phyloP scores from a whole-genome alignment of 306 rosid genomes.

The Acmispon strigosus region DNA sequence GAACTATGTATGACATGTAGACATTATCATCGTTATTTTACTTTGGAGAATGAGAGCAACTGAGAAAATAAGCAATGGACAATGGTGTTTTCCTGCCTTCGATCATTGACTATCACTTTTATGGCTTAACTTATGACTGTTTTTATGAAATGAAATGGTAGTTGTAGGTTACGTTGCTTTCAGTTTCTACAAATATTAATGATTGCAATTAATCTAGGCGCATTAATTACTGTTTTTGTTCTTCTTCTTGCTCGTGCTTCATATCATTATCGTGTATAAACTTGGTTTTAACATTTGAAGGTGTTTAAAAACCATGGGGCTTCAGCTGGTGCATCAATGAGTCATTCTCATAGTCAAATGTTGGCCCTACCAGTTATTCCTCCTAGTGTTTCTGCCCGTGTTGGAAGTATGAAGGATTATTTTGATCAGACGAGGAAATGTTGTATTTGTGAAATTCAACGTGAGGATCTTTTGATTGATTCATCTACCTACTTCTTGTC shows the following conservation, averaged over 20 bases:
- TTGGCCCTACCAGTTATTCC: conserved; percentile 75
- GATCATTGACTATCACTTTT: neutral
- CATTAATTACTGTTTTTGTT: neutral
- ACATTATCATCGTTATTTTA: neutral
- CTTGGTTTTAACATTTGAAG: conserved; percentile 27
- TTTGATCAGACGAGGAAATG: conserved; percentile 56
- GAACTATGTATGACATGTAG: too few species aligned
- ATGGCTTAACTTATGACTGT: neutral
- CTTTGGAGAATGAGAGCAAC: neutral
- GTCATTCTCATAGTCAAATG: conserved; percentile 84
- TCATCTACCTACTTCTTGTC: conserved; percentile 52
- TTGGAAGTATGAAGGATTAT: conserved; percentile 45
- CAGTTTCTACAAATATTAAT: neutral
- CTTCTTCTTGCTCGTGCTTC: neutral
- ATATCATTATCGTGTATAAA: neutral
- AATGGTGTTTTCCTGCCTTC: neutral
- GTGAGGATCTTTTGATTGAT: conserved; percentile 48
- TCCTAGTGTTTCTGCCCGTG: conserved; percentile 52
- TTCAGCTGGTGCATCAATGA: conserved; percentile 84
- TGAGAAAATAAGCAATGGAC: neutral
- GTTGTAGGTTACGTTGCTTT: too few species aligned
- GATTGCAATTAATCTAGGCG: neutral
- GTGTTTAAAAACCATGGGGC: conserved; percentile 82
- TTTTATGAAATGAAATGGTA: too few species aligned
- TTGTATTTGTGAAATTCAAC: conserved; percentile 44